Conservation (phyloP, 2,329 filamentous ascomycete genomes). For the Clonostachys solani region DNA sequence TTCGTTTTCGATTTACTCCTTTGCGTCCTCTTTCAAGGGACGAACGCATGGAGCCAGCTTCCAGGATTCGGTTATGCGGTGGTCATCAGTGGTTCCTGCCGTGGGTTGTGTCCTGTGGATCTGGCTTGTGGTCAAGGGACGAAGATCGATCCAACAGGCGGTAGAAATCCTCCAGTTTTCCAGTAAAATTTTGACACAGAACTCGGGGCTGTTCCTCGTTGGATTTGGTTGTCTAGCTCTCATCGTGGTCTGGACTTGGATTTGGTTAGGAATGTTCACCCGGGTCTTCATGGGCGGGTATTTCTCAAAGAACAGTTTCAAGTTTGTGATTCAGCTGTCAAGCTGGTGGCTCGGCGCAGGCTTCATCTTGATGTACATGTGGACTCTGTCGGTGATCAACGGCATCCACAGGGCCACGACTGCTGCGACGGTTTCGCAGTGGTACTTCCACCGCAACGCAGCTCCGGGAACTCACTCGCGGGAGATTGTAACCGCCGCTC, state of each 20-base stretch:
- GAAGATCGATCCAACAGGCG: conserved; percentile 75
- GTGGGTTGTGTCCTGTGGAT: conserved; percentile 73
- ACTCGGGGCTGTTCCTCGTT: conserved; percentile 77
- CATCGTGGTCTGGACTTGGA: conserved; percentile 88
- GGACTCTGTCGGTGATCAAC: conserved; percentile 84
- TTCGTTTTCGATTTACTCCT: conserved; percentile 86
- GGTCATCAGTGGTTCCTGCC: conserved; percentile 74
- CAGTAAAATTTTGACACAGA: conserved; percentile 79
- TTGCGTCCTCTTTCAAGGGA: conserved; percentile 85
- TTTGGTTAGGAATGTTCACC: conserved; percentile 96
- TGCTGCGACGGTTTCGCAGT: conserved; percentile 92
- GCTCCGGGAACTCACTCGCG: conserved; percentile 72
- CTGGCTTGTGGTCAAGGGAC: conserved; percentile 76
- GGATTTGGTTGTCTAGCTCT: conserved; percentile 72
- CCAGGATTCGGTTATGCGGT: conserved; percentile 90
- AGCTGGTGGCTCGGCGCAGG: conserved; percentile 95
- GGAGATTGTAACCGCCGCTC: conserved; percentile 78
- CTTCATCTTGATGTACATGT: conserved; percentile 92
- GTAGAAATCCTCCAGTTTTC: conserved; percentile 90
- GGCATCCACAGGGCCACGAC: conserved; percentile 89
- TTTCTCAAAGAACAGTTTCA: conserved; percentile 56
- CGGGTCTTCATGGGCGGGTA: conserved; percentile 92
- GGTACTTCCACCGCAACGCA: conserved; percentile 95
- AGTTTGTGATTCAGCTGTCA: conserved; percentile 78
- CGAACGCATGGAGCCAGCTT: conserved; percentile 67